Conservation (phyloP, 140 eudicot genomes). For the Oenanthe javanica region DNA sequence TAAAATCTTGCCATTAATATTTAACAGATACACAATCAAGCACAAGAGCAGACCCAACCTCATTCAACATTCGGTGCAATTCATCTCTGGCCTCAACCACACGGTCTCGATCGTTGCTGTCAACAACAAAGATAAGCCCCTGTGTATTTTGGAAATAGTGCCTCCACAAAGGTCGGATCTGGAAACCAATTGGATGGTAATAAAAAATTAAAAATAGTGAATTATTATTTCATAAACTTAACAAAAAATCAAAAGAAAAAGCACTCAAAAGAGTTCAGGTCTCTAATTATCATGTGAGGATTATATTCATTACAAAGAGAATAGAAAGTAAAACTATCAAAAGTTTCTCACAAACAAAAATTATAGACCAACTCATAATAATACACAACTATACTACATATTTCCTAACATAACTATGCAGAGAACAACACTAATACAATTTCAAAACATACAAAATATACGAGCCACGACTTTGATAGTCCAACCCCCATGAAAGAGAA, state of each 20-base stretch:
- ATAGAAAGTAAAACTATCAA: background rate
- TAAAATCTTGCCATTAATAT: background rate
- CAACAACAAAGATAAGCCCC: conserved; percentile 59
- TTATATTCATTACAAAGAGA: background rate
- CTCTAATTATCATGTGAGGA: background rate
- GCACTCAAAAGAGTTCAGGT: background rate
- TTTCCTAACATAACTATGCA: background rate
- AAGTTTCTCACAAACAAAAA: background rate
- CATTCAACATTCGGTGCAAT: conserved; percentile 57
- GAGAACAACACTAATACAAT: background rate
- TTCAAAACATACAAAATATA: background rate
- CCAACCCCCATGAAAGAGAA: conserved; percentile 7
- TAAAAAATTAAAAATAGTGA: background rate
- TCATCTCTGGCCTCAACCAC: conserved; percentile 59
- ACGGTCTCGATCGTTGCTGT: conserved; percentile 58
- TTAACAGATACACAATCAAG: background rate
- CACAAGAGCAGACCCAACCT: conserved; percentile 18
- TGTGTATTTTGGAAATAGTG: conserved; percentile 59
- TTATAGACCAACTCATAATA: background rate
- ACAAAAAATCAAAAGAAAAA: background rate
- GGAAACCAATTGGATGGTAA: background rate
- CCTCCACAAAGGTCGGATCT: conserved; percentile 65
- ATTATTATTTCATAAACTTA: background rate
- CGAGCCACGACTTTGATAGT: conserved; percentile 12
- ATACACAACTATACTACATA: background rate